Base-by-base conservation (phyloP, 257 asterid species). In the Eucommia ulmoides region DNA sequence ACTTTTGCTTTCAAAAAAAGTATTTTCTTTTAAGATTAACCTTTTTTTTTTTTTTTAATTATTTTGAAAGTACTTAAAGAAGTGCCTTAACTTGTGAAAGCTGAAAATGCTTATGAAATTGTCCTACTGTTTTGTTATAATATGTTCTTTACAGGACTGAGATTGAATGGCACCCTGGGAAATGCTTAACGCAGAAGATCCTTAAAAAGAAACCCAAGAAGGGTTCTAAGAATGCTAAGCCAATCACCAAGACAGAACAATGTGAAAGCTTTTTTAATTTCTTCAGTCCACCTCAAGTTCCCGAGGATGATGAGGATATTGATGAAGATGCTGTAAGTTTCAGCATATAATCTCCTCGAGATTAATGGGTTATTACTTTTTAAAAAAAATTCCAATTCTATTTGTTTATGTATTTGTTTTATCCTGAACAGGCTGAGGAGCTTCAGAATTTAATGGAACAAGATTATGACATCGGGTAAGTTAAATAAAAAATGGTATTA, bases 211-310 rank as follows among this genome's bases (percentile, higher is more conserved):
- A 82, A 71, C 85, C 95, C 7, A 88, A 80, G 83, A 84, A 84
- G 61, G 94, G 97, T 10, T 75, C 94, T 16, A 80, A 84, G 52
- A 75, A 74, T 67, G 72, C n/a, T n/a, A n/a, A n/a, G n/a, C n/a
- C 80, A 25, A 65, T 82, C 33, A 80, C 83, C 3, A 82, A 80
- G 70, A 84, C 83, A 15, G 95, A 84, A 68, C 72, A 77, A 10
- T 84, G 95, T 54, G 94, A 80, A 49, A 88, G 94, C 52, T 88
- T 88, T 68, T 88, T 88, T 67, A 86, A 84, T 67, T 88, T 88
- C 78, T 88, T 88, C 56, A 75, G 81, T 63, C 97, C 97, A 49
- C 96, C 96, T 10, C 75, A 80, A 48, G 89, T 84, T 44, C 94
- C 91, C 0, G 93, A 84, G 22, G 94, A 79, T 48, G 89, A 71